Base-by-base conservation (phyloP, 1,284 basidiomycete species). In the Stereum hirsutum region DNA sequence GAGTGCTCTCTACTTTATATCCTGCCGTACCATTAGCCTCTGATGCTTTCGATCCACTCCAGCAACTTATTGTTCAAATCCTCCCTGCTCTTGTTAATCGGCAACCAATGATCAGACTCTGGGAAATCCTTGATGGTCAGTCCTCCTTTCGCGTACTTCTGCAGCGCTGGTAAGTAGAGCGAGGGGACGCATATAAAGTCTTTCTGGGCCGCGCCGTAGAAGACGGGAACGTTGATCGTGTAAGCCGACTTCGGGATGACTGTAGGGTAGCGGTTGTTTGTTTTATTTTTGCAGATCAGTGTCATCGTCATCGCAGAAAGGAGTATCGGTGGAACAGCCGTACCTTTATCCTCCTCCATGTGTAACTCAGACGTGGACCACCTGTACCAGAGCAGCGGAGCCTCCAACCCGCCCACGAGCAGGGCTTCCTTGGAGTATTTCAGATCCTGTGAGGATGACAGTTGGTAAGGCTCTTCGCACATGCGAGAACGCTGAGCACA, bases 61-160 rank as follows among this genome's bases (percentile, higher is more conserved):
- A n/a, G n/a, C n/a, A n/a, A n/a, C n/a, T n/a, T n/a, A n/a, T n/a
- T n/a, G n/a, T n/a, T n/a, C n/a, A n/a, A n/a, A n/a, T n/a, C n/a
- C n/a, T n/a, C n/a, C n/a, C n/a, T n/a, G n/a, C n/a, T n/a, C n/a
- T n/a, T n/a, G n/a, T n/a, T n/a, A n/a, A n/a, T n/a, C n/a, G n/a
- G n/a, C 6, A 62, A 49, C 60, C 60, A 63, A 47, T 64, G 62
- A 10, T 51, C 55, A 6, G 59, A 47, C 30, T 60, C 56, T n/a
- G n/a, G n/a, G 45, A 55, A 61, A 33, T 56, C 57, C 23, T 53
- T 50, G 15, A 57, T 44, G 1, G 54, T 58, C 21, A 53, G 26
- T 36, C 34, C 40, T 37, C 30, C 42, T 23, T 42, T 43, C 26
- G 49, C 37, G 35, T 50, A 53, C 35, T 45, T 28, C 45, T 53